A percentile compares a stretch with the other conserved stretches of the same genome.
Evolutionary conservation across 192 early-diverging fungal genomes (phyloP).

Genomic region (Backusella westeae): DNA sequence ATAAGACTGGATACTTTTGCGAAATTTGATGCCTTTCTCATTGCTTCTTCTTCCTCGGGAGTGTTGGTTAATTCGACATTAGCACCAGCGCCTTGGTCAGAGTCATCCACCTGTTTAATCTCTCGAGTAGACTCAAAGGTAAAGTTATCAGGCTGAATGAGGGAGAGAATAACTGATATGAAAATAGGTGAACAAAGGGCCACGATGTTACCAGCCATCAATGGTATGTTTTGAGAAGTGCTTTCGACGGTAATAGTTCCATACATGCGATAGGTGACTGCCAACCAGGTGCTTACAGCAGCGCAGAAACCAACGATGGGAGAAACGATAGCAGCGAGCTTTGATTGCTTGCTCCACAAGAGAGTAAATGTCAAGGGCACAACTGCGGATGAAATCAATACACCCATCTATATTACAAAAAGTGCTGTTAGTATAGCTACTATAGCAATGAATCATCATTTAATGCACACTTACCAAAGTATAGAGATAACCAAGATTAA

Average conservation of each 20-base stretch:
- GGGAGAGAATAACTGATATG: conserved; percentile 36
- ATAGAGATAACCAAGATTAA: conserved; percentile 67
- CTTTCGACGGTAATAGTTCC: conserved; percentile 55
- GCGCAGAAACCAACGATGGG: conserved; percentile 50
- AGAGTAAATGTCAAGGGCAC: conserved; percentile 65
- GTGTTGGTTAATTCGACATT: conserved; percentile 16
- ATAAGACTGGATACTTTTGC: conserved; percentile 49
- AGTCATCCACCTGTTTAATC: conserved; percentile 46
- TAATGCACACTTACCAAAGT: conserved; percentile 31
- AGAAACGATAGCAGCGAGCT: conserved; percentile 48
- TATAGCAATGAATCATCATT: neutral
- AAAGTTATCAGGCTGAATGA: conserved; percentile 62
- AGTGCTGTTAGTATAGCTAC: neutral
- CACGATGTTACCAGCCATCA: conserved; percentile 72
- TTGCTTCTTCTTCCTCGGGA: conserved; percentile 25
- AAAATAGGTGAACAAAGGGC: conserved; percentile 38
- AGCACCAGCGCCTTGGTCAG: neutral
- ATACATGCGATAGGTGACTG: conserved; percentile 46
- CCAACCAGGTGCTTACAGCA: conserved; percentile 62
- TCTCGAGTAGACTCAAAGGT: conserved; percentile 53
- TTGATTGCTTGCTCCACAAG: conserved; percentile 64
- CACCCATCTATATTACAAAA: conserved; percentile 51
- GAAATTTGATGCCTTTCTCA: conserved; percentile 58
- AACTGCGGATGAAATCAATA: conserved; percentile 63
- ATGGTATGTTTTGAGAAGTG: conserved; percentile 67